These are phyloP conservation scores for Barnettozyma pratensis DNA, from an alignment of 805 yeast species.

Conservation along the genomic window DNA sequence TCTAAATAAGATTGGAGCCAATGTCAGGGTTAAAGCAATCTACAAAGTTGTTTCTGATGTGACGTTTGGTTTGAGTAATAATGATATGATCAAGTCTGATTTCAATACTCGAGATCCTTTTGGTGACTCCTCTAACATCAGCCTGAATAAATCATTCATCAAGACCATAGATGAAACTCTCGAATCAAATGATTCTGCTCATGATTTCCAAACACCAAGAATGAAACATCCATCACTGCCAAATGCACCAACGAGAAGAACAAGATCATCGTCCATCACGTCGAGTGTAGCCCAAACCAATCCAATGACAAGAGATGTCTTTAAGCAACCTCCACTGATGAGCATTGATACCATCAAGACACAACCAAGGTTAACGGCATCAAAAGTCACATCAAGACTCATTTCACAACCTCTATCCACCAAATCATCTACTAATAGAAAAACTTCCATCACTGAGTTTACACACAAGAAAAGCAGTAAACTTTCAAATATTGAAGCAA, in stretches of 20 bases:
- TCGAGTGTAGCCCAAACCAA: constrained; percentile 5
- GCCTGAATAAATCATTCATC: constrained; percentile 9
- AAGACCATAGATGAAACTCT: constrained; percentile 17
- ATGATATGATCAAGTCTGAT: constrained; percentile 3
- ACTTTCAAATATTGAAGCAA: constrained; percentile 3
- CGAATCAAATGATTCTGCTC: constrained; percentile 10
- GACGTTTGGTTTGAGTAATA: constrained; percentile 11
- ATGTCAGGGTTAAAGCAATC: constrained; percentile 53
- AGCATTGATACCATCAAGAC: constrained; percentile 20
- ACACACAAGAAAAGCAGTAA: constrained; percentile 17
- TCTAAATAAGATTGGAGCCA: constrained; percentile 66
- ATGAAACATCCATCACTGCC: constrained; percentile 31
- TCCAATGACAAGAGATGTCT: constrained; percentile 5
- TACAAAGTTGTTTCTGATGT: constrained; percentile 30
- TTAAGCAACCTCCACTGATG: constrained; percentile 20
- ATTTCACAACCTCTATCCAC: constrained; percentile 35
- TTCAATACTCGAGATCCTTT: constrained; percentile 24
- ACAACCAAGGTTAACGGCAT: constrained; percentile 31
- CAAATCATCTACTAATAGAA: constrained; percentile 9
- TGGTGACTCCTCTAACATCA: constrained; percentile 22
- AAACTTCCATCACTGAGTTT: constrained; percentile 9
- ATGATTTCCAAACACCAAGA: constrained; percentile 38
- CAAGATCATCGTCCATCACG: constrained; percentile 22
- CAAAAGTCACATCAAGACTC: constrained; percentile 44
- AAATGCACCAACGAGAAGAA: constrained; percentile 36